A percentile compares a stretch with the other conserved stretches of the same genome.
phyloP scores from a whole-genome alignment of 495 filamentous ascomycete genomes.

The Aspergillus nidulans region DNA sequence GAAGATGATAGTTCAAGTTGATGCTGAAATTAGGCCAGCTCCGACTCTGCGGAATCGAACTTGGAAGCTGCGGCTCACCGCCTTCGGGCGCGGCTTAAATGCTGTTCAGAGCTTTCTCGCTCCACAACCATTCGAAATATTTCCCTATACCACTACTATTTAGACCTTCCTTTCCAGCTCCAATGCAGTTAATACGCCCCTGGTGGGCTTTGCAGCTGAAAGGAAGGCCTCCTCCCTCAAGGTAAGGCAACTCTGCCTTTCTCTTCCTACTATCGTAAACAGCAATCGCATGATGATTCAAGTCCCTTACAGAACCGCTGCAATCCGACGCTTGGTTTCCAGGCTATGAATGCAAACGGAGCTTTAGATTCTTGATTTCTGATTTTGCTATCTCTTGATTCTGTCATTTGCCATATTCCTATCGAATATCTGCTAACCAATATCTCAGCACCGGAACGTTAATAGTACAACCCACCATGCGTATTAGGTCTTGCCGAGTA shows the following conservation, averaged over 20 bases:
- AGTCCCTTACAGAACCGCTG: constrained; percentile 77
- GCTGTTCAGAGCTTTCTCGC: constrained; percentile 4
- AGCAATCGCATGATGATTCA: constrained; percentile 48
- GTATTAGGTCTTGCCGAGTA: constrained; percentile 7
- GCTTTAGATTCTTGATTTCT: constrained; percentile 10
- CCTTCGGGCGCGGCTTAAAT: constrained; percentile 11
- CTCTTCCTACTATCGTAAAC: neutral
- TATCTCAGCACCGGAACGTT: constrained; percentile 27
- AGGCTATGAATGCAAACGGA: constrained; percentile 40
- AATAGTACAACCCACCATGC: neutral
- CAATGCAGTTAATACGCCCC: constrained; percentile 39
- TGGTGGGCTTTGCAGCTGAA: constrained; percentile 27
- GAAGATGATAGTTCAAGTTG: neutral
- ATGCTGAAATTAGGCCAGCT: constrained; percentile 1
- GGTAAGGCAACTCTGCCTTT: constrained; percentile 29
- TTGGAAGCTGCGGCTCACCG: constrained; percentile 13
- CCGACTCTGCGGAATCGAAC: constrained; percentile 10
- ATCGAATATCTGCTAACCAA: constrained; percentile 5
- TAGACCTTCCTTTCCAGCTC: constrained; percentile 4
- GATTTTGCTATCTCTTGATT: neutral
- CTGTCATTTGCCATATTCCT: neutral
- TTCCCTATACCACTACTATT: constrained; percentile 12
- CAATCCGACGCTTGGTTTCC: constrained; percentile 66
- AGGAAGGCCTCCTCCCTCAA: constrained; percentile 22
- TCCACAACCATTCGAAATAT: constrained; percentile 1